phyloP scores from a whole-genome alignment of 768 basidiomycete species.

The Boletus bicolor region DNA sequence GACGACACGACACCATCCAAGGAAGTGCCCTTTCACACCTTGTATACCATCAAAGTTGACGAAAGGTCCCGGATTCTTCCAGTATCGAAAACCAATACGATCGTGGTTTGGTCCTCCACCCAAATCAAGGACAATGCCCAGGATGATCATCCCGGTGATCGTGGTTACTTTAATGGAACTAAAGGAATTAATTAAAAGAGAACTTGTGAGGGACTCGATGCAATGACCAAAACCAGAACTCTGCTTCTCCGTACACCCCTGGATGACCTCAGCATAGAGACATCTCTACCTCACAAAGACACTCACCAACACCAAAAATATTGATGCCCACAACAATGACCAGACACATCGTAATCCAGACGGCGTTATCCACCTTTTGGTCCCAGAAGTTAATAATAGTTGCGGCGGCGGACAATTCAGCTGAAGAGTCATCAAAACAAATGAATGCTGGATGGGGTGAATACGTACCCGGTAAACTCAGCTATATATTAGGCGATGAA shows the following conservation, averaged over 20 bases:
- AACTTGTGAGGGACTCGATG: not conserved
- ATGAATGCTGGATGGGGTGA: not conserved
- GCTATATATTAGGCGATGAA: not conserved
- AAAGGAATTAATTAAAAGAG: conserved; percentile 8
- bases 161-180: conserved; percentile 51
- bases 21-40: conserved; percentile 47
- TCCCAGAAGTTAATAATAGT: conserved; percentile 48
- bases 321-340: conserved; percentile 46
- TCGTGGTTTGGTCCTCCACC: conserved; percentile 54
- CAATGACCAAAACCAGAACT: conserved; percentile 42
- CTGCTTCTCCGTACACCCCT: conserved; percentile 41
- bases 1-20: conserved; percentile 47
- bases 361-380: conserved; percentile 36
- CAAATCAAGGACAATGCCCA: conserved; percentile 44
- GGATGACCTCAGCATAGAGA: not conserved
- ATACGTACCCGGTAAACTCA: conserved; percentile 19
- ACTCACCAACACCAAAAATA: conserved; percentile 33
- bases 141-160: conserved; percentile 39
- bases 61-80: conserved; percentile 54
- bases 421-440: conserved; percentile 6
- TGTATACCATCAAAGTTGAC: conserved; percentile 37
- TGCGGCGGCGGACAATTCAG: conserved; percentile 47
- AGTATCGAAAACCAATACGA: conserved; percentile 44
- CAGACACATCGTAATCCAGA: conserved; percentile 50
- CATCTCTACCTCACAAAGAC: not conserved